These are phyloP conservation scores for Davidsoniella australis DNA, from an alignment of 2,329 filamentous ascomycete species.

Conservation along the genomic window DNA sequence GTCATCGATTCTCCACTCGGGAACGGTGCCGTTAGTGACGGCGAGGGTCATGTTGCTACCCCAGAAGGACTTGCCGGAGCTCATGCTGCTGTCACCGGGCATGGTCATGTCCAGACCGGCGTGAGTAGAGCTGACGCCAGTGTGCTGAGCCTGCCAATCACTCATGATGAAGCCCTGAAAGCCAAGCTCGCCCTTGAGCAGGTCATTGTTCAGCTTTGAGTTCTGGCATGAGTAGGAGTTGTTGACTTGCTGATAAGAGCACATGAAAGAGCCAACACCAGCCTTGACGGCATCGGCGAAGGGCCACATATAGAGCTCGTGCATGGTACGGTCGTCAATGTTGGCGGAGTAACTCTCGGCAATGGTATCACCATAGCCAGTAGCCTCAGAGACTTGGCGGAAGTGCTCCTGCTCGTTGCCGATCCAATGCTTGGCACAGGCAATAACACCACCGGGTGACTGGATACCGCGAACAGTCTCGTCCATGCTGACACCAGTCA, in stretches of 20 bases:
- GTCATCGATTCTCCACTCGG: slow-evolving; percentile 76
- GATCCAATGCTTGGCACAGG: slow-evolving; percentile 64
- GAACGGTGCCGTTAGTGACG: slow-evolving; percentile 76
- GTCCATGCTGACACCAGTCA: slow-evolving; percentile 55
- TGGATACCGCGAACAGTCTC: slow-evolving; percentile 68
- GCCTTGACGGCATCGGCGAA: slow-evolving; percentile 57
- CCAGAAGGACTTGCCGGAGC: slow-evolving; percentile 58
- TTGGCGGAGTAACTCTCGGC: slow-evolving; percentile 42
- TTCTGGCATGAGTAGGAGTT: slow-evolving; percentile 70
- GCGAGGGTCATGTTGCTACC: slow-evolving; percentile 76
- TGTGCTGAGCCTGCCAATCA: slow-evolving; percentile 67
- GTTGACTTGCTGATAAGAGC: slow-evolving; percentile 63
- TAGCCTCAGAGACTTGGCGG: slow-evolving; percentile 42
- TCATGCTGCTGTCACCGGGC: slow-evolving; percentile 68
- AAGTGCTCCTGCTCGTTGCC: slow-evolving; percentile 67
- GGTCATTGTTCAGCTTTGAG: slow-evolving; percentile 54
- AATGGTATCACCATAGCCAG: slow-evolving; percentile 38
- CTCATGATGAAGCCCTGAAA: slow-evolving; percentile 69
- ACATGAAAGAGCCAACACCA: slow-evolving; percentile 47
- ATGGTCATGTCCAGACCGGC: slow-evolving; percentile 78
- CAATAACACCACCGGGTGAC: slow-evolving; percentile 64
- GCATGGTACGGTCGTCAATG: slow-evolving; percentile 55
- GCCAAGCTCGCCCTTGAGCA: slow-evolving; percentile 59
- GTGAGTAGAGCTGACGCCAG: slow-evolving; percentile 45
- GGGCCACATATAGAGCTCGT: slow-evolving; percentile 64